These are phyloP conservation scores for Microdochium trichocladiopsis DNA, from an alignment of 2,329 filamentous ascomycete species.

Conservation along the genomic window DNA sequence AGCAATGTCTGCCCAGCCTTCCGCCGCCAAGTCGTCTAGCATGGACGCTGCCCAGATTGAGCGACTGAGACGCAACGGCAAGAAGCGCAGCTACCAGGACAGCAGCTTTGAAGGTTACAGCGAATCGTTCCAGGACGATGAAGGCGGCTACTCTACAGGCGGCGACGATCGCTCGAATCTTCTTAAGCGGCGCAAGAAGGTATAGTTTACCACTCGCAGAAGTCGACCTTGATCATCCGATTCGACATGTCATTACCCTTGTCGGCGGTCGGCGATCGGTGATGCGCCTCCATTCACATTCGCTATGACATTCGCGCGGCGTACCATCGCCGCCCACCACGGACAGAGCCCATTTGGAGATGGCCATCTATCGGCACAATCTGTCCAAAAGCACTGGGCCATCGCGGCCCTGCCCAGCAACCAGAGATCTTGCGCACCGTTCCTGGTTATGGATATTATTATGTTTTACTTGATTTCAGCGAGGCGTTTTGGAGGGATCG, in stretches of 20 bases:
- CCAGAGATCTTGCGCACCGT: not conserved
- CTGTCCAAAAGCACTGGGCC: no score
- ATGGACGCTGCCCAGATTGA: constrained; percentile 34
- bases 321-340: no score
- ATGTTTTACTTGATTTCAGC: not conserved
- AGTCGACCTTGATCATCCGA: constrained; percentile 9
- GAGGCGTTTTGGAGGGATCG: not conserved
- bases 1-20: constrained; percentile 22
- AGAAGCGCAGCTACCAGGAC: constrained; percentile 72
- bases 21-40: constrained; percentile 19
- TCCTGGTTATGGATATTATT: not conserved
- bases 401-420: not conserved
- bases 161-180: constrained; percentile 52
- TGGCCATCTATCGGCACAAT: no score
- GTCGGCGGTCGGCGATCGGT: no score
- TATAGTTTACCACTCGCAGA: constrained; percentile 24
- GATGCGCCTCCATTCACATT: no score
- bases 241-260: no score
- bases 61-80: constrained; percentile 58
- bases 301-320: no score
- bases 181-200: constrained; percentile 61
- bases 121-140: constrained; percentile 41
- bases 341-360: no score
- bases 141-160: constrained; percentile 62
- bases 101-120: constrained; percentile 65